These are phyloP conservation scores for Lactifluus volemus DNA, from an alignment of 768 basidiomycete genomes.

Conservation along the genomic window DNA sequence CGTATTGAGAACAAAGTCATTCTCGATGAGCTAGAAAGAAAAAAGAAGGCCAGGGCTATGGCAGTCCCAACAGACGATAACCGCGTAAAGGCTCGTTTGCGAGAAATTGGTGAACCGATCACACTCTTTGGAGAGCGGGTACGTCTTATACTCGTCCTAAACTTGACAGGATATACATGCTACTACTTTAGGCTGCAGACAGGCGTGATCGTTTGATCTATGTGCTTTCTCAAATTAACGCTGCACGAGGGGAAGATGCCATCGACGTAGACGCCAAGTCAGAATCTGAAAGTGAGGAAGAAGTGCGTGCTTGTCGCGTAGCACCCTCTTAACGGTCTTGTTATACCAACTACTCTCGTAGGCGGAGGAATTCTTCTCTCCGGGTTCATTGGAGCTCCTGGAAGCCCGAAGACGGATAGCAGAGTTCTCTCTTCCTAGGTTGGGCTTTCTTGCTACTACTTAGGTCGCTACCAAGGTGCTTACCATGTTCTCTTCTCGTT, in stretches of 20 bases:
- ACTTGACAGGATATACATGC: constrained; percentile 16
- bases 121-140: constrained; percentile 97
- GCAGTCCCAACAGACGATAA: constrained; percentile 97
- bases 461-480: constrained; percentile 63
- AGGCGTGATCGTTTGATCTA: constrained; percentile 92
- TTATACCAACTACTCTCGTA: constrained; percentile 25
- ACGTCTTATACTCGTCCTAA: constrained; percentile 28
- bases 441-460: constrained; percentile 48
- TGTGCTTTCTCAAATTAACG: constrained; percentile 88
- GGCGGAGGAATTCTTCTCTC: constrained; percentile 95
- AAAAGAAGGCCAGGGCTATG: constrained; percentile 87
- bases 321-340: not conserved
- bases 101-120: constrained; percentile 95
- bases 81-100: constrained; percentile 78
- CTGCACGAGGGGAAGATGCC: constrained; percentile 74
- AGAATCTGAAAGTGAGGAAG: constrained; percentile 65
- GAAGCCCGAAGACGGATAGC: constrained; percentile 81
- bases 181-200: constrained; percentile 71
- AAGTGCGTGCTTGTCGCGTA: constrained; percentile 35
- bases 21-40: constrained; percentile 92
- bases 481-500: constrained; percentile 42
- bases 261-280: constrained; percentile 68
- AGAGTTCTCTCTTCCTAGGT: constrained; percentile 94
- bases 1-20: constrained; percentile 78
- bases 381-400: constrained; percentile 79